Base-by-base conservation (phyloP, 495 filamentous ascomycete genomes). In the Aspergillus conjunctus region DNA sequence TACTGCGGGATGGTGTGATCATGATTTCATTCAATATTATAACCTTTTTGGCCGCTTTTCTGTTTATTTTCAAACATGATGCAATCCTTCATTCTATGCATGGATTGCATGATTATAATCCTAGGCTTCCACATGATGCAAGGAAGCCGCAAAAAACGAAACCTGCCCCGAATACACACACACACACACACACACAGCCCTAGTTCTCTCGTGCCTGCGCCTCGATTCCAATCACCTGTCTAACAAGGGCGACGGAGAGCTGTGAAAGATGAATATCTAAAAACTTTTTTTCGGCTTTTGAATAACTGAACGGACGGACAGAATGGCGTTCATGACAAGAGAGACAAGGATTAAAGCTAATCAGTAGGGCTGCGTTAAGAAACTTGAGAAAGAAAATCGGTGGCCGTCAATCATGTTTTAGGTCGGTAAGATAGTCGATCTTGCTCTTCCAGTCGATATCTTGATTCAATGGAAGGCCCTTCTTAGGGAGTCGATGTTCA, bases 111-210 rank as follows among this genome's bases (percentile, higher is more conserved):
- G 12, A 43, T 43, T 17, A 43, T 43, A 15, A 14, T 43, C 17
- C 39, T 43, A 10, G 39, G 18, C 17, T 18, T 22, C 44, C 44
- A 48, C 44, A 48, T 48, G 44, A 48, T 48, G 18, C 44, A 48
- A 48, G 44, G 44, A 48, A 48, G 21, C 44, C n/a, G 44, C 21
- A 9, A 41, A 48, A 22, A n/a, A 6, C 12, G 14, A 20, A 48
- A 10, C 44, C 17, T 7, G 17, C 10, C 17, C 44, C 44, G n/a
- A 48, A 7, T 4, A n/a, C 17, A 21, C 17, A 4, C 37, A 14
- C 37, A 41, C 37, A 7, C 1, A n/a, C 17, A 21, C 17, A 4
- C 37, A 14, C 37, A 41, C 37, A 41, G 15, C 11, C 9, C 37
- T n/a, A 41, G 11, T 41, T 41, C 37, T 14, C 37, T 11, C 37